Conservation (phyloP, 306 rosid genomes). For the Acacia confusa region DNA sequence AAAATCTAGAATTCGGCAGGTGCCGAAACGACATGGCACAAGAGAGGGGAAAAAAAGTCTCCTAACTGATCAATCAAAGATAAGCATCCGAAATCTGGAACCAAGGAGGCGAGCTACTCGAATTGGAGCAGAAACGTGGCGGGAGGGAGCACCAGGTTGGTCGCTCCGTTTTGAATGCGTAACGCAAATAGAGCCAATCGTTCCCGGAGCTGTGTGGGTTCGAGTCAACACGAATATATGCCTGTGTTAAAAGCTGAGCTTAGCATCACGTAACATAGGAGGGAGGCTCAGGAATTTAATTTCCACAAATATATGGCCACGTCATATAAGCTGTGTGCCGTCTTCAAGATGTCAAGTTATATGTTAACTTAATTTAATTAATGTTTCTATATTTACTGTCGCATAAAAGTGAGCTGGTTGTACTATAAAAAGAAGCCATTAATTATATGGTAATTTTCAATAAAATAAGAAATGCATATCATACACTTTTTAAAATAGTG, state of each 20-base stretch:
- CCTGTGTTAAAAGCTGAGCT: too few relatives aligned
- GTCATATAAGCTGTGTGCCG: background rate
- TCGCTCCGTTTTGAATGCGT: background rate
- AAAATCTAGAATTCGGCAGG: slow-evolving; percentile 32
- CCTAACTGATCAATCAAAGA: background rate
- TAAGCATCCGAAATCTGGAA: background rate
- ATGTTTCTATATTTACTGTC: too few relatives aligned
- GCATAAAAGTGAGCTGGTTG: too few relatives aligned
- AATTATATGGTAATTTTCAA: too few relatives aligned
- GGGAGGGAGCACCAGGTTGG: background rate
- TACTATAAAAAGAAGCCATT: too few relatives aligned
- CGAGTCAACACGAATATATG: background rate
- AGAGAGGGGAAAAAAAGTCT: background rate
- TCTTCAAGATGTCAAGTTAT: too few relatives aligned
- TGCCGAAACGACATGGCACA: slow-evolving; percentile 54
- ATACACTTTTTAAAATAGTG: too few relatives aligned
- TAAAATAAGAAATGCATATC: too few relatives aligned
- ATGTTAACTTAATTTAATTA: too few relatives aligned
- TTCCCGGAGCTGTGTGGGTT: background rate
- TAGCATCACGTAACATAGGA: background rate
- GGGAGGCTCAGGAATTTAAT: background rate
- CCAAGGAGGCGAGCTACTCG: background rate
- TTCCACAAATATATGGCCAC: background rate
- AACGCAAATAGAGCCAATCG: too few relatives aligned
- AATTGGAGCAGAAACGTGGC: slow-evolving; percentile 22